A percentile compares a stretch with the other conserved stretches of the same genome.
Conservation (phyloP, 2,329 filamentous ascomycete species). For the Coleophoma crateriformis region DNA sequence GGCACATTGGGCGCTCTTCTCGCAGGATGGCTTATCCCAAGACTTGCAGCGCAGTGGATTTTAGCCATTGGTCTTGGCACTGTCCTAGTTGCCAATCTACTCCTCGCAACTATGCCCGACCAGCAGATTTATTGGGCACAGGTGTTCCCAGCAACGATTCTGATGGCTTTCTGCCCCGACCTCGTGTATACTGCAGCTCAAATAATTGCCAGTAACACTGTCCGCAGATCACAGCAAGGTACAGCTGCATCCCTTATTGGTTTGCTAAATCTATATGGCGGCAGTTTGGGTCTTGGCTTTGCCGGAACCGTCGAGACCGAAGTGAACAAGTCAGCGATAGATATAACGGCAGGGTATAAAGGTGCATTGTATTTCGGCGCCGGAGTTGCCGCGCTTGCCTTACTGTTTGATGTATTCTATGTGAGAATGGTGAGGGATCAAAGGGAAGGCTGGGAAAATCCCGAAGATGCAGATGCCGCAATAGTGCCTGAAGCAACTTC, state of each 20-base stretch:
- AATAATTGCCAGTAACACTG: constrained; percentile 47
- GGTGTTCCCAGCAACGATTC: constrained; percentile 32
- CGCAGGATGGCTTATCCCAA: constrained; percentile 39
- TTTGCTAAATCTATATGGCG: constrained; percentile 33
- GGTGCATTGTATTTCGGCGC: constrained; percentile 36
- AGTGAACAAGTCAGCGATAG: constrained; percentile 7
- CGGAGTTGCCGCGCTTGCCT: constrained; percentile 27
- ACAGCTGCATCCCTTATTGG: constrained; percentile 43
- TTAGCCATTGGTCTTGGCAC: constrained; percentile 32
- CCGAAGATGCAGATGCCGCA: no score
- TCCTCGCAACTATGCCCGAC: constrained; percentile 38
- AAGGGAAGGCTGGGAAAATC: constrained; percentile 26
- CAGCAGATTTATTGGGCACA: constrained; percentile 39
- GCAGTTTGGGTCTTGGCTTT: constrained; percentile 36
- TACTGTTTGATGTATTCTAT: constrained; percentile 30
- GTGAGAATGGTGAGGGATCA: constrained; percentile 36
- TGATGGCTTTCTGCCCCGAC: constrained; percentile 37
- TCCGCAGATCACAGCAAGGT: constrained; percentile 39
- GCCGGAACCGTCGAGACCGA: constrained; percentile 32
- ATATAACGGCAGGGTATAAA: constrained; percentile 28
- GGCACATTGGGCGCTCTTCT: constrained; percentile 30
- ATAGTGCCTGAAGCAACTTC: no score
- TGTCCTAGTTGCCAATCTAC: constrained; percentile 22
- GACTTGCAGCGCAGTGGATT: constrained; percentile 41
- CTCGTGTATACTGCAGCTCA: constrained; percentile 44